Evolutionary conservation across 2,329 filamentous ascomycete species (phyloP).

Genomic region (Gremmenia infestans): DNA sequence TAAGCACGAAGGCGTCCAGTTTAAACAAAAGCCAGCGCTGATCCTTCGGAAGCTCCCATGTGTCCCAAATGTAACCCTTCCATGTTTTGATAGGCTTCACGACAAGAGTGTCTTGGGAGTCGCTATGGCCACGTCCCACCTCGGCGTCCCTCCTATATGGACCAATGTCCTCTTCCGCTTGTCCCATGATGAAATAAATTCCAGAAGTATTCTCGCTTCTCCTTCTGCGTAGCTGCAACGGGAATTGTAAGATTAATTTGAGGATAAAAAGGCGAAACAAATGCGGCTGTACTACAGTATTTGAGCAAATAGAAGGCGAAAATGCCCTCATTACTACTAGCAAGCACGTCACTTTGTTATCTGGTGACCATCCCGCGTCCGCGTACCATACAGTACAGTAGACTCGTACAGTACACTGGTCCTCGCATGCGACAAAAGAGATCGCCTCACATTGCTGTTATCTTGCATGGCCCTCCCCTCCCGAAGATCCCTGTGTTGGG

Average conservation of each 20-base stretch:
- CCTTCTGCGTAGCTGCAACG: background rate
- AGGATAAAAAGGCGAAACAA: background rate
- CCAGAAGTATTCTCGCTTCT: background rate
- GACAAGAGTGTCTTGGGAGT: slow-evolving; percentile 9
- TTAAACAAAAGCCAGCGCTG: slow-evolving; percentile 34
- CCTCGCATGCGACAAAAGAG: no score
- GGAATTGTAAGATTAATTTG: background rate
- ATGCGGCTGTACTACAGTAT: background rate
- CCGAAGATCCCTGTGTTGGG: no score
- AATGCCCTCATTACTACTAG: background rate
- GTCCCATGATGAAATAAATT: slow-evolving; percentile 9
- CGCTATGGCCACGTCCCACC: slow-evolving; percentile 2
- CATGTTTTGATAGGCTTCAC: slow-evolving; percentile 28
- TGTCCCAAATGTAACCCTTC: slow-evolving; percentile 36
- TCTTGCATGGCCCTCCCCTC: no score
- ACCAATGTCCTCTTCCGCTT: slow-evolving; percentile 5
- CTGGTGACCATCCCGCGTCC: no score
- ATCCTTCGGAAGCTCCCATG: slow-evolving; percentile 31
- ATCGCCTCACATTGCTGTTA: no score
- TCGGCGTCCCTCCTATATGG: slow-evolving; percentile 9
- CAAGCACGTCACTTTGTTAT: background rate
- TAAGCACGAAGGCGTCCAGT: slow-evolving; percentile 33
- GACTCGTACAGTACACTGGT: no score
- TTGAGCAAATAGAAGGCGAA: background rate
- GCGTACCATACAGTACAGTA: no score